phyloP scores from a whole-genome alignment of 2,329 filamentous ascomycete genomes.

The Monosporascus sp. region DNA sequence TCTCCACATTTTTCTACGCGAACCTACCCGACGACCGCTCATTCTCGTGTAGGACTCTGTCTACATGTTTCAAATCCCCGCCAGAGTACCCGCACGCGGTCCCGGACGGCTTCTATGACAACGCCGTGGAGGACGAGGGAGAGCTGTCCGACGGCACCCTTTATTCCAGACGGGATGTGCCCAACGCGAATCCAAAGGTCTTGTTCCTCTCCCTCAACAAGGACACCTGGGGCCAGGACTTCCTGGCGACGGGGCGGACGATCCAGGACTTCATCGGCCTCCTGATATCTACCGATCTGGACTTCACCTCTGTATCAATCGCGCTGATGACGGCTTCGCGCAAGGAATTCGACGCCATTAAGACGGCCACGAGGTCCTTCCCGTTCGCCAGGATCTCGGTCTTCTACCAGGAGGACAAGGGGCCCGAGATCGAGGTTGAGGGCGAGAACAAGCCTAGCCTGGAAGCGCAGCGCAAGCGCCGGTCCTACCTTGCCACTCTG shows the following conservation, averaged over 20 bases:
- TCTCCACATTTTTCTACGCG: not conserved
- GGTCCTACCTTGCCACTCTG: conserved; percentile 20
- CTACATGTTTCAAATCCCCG: not conserved
- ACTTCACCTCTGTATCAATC: conserved; percentile 19
- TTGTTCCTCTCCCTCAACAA: conserved; percentile 21
- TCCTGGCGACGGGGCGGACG: conserved; percentile 19
- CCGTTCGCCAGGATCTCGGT: conserved; percentile 21
- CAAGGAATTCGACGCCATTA: conserved; percentile 19
- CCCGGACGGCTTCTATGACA: not conserved
- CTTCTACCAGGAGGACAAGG: conserved; percentile 15
- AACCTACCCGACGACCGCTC: not conserved
- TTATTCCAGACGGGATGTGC: not conserved
- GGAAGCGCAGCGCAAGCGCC: conserved; percentile 19
- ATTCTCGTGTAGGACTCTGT: not conserved
- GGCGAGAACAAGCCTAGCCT: conserved; percentile 16
- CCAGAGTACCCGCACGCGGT: not conserved
- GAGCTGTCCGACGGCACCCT: not conserved
- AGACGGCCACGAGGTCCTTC: conserved; percentile 12
- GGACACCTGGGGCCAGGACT: conserved; percentile 24
- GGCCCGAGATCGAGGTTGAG: conserved; percentile 8
- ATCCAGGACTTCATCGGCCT: conserved; percentile 25
- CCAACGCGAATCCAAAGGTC: conserved; percentile 10
- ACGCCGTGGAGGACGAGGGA: not conserved
- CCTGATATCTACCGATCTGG: conserved; percentile 19
- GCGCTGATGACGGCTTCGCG: conserved; percentile 22